Percentiles rank a stretch among this genome's conserved stretches.
These are phyloP conservation scores for Aureobasidium sp. DNA, from an alignment of 2,329 filamentous ascomycete genomes.

Conservation along the genomic window DNA sequence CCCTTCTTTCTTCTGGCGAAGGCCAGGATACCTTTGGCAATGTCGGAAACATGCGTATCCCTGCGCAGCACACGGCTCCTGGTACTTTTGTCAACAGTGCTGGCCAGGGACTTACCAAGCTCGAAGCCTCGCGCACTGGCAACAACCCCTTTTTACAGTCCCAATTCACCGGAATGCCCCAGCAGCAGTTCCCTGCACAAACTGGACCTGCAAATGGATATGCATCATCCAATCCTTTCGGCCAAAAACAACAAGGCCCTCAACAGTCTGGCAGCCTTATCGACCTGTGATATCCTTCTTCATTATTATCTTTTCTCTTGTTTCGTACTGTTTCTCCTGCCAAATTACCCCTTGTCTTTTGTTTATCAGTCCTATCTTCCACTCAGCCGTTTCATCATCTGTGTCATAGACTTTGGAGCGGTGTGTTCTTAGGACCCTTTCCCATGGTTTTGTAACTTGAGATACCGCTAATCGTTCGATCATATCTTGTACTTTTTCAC, in stretches of 20 bases:
- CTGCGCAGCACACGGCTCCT: conserved; percentile 90
- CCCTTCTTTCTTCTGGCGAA: conserved; percentile 77
- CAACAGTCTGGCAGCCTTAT: conserved; percentile 51
- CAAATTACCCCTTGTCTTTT: neutral
- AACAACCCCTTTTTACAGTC: conserved; percentile 85
- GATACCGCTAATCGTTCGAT: conserved; percentile 15
- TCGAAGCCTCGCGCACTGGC: conserved; percentile 63
- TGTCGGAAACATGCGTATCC: conserved; percentile 90
- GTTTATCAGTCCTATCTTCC: neutral
- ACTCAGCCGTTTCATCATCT: conserved; percentile 8
- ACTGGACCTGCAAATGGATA: conserved; percentile 45
- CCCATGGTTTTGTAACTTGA: conserved; percentile 6
- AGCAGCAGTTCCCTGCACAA: conserved; percentile 30
- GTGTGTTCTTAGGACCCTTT: neutral
- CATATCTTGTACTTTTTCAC: conserved; percentile 6
- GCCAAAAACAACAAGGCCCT: conserved; percentile 36
- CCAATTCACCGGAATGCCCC: conserved; percentile 66
- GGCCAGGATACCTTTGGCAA: conserved; percentile 98
- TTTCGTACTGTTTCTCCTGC: neutral
- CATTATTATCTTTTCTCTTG: neutral
- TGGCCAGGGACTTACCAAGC: conserved; percentile 65
- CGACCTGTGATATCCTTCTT: conserved; percentile 42
- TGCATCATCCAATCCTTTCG: conserved; percentile 51
- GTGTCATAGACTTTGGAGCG: conserved; percentile 13
- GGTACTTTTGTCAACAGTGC: conserved; percentile 96